These are phyloP conservation scores for Rhizomucor miehei DNA, from an alignment of 371 early-diverging fungal species.

Conservation along the genomic window DNA sequence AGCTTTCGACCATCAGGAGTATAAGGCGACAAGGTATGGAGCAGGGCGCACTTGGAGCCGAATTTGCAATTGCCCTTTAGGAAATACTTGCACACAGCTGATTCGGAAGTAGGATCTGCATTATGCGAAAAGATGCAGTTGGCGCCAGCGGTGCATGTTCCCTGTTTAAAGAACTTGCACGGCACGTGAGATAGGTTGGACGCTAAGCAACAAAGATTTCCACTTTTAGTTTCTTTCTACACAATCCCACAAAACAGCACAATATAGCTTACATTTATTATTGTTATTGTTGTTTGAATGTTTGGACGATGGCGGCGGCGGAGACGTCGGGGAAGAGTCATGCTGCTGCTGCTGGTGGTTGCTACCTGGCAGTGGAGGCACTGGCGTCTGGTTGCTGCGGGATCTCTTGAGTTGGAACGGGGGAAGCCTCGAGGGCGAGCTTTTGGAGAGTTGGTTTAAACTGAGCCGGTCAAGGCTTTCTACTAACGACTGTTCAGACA, in stretches of 20 bases:
- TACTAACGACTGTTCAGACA: neutral
- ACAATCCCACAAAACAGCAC: too few relatives aligned
- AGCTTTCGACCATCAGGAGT: constrained; percentile 19
- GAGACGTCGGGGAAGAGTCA: neutral
- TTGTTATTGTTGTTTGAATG: neutral
- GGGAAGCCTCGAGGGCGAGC: neutral
- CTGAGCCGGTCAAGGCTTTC: constrained; percentile 1
- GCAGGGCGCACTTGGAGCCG: constrained; percentile 74
- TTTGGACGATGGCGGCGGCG: neutral
- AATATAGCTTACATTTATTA: neutral
- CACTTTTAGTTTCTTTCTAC: neutral
- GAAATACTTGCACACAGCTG: constrained; percentile 72
- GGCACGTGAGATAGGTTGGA: constrained; percentile 66
- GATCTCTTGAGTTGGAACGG: constrained; percentile 1
- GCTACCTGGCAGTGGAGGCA: neutral
- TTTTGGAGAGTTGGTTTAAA: neutral
- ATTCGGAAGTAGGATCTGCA: constrained; percentile 54
- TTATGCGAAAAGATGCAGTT: constrained; percentile 79
- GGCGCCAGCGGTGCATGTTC: constrained; percentile 75
- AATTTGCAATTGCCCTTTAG: constrained; percentile 82
- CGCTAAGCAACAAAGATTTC: constrained; percentile 10
- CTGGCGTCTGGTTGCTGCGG: neutral
- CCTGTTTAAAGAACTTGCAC: constrained; percentile 80
- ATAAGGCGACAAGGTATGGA: constrained; percentile 47
- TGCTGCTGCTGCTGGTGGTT: neutral